These are phyloP conservation scores for Fusarium sp. DNA, from an alignment of 2,329 filamentous ascomycete genomes.

Conservation along the genomic window DNA sequence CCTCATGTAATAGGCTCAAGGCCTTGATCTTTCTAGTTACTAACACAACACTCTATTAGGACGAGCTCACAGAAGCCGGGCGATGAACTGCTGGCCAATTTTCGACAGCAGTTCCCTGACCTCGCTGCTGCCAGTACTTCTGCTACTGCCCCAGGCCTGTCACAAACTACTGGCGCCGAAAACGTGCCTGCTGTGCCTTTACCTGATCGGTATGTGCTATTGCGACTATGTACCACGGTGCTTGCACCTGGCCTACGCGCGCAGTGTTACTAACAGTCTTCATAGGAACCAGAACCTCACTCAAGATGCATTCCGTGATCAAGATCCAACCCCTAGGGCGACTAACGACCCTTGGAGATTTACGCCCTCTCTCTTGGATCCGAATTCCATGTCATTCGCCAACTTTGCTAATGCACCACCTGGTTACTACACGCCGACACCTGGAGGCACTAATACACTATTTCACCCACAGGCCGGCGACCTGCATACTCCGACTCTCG, in stretches of 20 bases:
- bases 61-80: constrained; percentile 85
- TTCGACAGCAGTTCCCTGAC: constrained; percentile 84
- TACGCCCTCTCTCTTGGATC: constrained; percentile 88
- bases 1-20: background rate
- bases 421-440: constrained; percentile 89
- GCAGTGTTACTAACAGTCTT: constrained; percentile 20
- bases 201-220: constrained; percentile 42
- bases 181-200: constrained; percentile 35
- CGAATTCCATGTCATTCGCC: constrained; percentile 82
- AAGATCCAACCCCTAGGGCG: constrained; percentile 83
- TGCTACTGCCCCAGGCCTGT: constrained; percentile 52
- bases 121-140: constrained; percentile 64
- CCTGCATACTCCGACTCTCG: constrained; percentile 82
- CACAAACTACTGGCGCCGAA: constrained; percentile 46
- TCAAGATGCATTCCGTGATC: constrained; percentile 64
- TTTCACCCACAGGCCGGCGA: constrained; percentile 88
- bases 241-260: background rate
- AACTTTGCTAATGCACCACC: constrained; percentile 81
- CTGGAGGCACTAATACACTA: constrained; percentile 79
- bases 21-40: background rate
- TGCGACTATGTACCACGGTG: background rate
- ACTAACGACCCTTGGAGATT: constrained; percentile 86
- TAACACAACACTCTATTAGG: constrained; percentile 51
- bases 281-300: constrained; percentile 37
- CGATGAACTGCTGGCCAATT: constrained; percentile 84